Evolutionary conservation across 2,329 filamentous ascomycete genomes (phyloP).

Genomic region (Lecanicillium sp.): DNA sequence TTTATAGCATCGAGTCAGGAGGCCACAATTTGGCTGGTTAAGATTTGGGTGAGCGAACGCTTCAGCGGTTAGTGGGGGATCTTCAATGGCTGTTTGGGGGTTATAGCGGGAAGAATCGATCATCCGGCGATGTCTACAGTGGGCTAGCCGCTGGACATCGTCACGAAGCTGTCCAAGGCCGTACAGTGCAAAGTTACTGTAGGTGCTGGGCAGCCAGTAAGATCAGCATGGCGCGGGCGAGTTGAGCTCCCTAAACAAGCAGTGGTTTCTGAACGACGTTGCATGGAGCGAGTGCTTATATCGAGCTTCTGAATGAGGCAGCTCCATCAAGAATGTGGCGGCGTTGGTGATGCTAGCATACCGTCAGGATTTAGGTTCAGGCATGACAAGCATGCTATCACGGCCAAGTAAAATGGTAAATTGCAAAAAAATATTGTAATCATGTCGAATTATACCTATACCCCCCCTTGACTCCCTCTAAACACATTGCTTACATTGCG

Average conservation of each 20-base stretch:
- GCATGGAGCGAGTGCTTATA: neutral
- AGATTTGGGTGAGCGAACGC: neutral
- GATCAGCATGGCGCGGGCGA: conserved; percentile 6
- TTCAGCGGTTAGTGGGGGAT: neutral
- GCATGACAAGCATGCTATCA: neutral
- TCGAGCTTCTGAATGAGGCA: conserved; percentile 6
- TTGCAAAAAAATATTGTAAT: neutral
- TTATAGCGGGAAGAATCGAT: neutral
- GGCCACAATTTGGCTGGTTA: neutral
- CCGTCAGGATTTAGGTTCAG: neutral
- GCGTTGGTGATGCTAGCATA: neutral
- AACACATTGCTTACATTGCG: neutral
- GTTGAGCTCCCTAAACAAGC: neutral
- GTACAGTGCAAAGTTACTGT: too few species aligned
- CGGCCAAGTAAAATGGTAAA: too few species aligned
- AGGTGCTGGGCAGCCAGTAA: neutral
- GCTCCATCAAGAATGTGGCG: neutral
- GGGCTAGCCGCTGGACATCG: too few species aligned
- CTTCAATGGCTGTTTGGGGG: neutral
- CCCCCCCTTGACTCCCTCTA: neutral
- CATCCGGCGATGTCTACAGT: too few species aligned
- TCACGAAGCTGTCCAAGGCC: too few species aligned
- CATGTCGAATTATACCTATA: neutral
- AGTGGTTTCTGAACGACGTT: neutral
- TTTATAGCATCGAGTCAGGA: neutral